Conservation (phyloP, 78 protist species). For the Goniomonas avonlea region DNA sequence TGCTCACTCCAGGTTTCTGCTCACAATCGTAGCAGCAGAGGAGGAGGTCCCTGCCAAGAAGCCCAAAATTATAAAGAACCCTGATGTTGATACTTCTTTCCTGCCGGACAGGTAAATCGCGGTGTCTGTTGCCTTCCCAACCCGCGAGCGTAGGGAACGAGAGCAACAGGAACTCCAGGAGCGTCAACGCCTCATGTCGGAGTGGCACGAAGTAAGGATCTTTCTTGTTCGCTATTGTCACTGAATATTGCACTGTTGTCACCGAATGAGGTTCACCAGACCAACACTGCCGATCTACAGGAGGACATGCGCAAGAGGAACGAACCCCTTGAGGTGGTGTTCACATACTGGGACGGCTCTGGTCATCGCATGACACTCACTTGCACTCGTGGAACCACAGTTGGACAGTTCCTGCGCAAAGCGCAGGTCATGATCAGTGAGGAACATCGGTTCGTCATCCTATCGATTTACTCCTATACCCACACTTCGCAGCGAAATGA, state of each 20-base stretch:
- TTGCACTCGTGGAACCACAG: constrained; percentile 57
- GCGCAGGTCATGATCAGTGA: too few species aligned
- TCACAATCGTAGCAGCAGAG: background rate
- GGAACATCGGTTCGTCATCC: too few species aligned
- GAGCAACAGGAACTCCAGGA: constrained; percentile 17
- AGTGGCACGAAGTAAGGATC: constrained; percentile 40
- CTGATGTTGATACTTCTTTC: constrained; percentile 62
- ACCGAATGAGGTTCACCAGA: too few species aligned
- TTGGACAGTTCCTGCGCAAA: constrained; percentile 47
- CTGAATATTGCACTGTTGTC: too few species aligned
- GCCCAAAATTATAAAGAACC: constrained; percentile 30
- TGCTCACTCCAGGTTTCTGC: too few species aligned
- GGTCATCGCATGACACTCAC: constrained; percentile 63
- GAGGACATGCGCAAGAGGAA: background rate
- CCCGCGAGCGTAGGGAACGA: constrained; percentile 55
- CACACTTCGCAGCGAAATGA: too few species aligned
- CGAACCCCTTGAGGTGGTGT: constrained; percentile 48
- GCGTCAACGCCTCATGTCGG: constrained; percentile 46
- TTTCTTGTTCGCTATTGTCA: background rate
- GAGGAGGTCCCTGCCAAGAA: background rate
- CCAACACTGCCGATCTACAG: background rate
- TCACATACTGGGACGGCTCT: constrained; percentile 81
- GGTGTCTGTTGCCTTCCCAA: too few species aligned
- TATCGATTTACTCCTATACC: too few species aligned
- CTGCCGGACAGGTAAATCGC: constrained; percentile 77